Evolutionary conservation across 371 early-diverging fungal genomes (phyloP).

Genomic region (Mycotypha africana): DNA sequence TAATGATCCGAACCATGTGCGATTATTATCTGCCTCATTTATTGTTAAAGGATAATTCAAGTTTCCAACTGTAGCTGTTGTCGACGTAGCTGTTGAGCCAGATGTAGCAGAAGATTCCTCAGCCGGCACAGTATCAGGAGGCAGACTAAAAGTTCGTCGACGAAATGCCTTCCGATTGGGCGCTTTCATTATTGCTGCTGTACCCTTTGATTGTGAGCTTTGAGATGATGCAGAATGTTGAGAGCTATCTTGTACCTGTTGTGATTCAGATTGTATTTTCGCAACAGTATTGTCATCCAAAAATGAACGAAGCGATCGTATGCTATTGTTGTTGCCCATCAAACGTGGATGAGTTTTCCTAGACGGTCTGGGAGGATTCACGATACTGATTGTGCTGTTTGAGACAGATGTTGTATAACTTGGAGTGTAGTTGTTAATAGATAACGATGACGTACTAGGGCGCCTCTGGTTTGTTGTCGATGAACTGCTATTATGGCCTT

Average conservation of each 20-base stretch:
- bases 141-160: conserved; percentile 33
- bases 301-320: conserved; percentile 12
- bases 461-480: background rate
- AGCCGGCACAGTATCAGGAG: conserved; percentile 17
- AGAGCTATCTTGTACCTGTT: too few species aligned
- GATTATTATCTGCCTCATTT: conserved; percentile 16
- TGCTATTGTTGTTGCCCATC: conserved; percentile 5
- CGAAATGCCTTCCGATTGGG: conserved; percentile 18
- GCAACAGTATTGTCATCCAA: conserved; percentile 3
- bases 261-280: background rate
- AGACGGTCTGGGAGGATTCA: too few species aligned
- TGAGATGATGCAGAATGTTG: too few species aligned
- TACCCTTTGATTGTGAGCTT: background rate
- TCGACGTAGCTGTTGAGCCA: background rate
- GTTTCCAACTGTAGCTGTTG: conserved; percentile 2
- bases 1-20: conserved; percentile 35
- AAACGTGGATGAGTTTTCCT: conserved; percentile 4
- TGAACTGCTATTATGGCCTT: background rate
- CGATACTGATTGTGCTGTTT: too few species aligned
- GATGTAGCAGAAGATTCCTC: too few species aligned
- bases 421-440: too few species aligned
- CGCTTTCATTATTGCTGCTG: background rate
- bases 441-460: background rate
- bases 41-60: too few species aligned
- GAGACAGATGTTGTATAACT: too few species aligned